Conservation (phyloP, 352 stramenopile species). For the Globisporangium uncinulatum region DNA sequence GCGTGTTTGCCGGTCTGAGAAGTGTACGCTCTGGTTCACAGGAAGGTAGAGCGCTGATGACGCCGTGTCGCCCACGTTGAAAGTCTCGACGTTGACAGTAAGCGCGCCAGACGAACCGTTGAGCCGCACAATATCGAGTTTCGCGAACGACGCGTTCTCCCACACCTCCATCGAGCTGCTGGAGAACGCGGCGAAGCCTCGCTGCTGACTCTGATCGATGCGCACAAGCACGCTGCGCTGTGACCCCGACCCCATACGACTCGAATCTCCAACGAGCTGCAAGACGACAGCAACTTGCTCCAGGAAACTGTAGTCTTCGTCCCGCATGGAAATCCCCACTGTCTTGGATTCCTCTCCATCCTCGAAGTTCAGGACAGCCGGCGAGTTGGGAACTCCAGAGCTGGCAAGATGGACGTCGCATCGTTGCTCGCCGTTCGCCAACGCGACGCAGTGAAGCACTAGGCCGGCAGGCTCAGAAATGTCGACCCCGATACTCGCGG, state of each 20-base stretch:
- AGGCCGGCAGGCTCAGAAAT: slow-evolving; percentile 26
- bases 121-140: slow-evolving; percentile 37
- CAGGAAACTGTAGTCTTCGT: slow-evolving; percentile 25
- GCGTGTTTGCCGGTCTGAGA: slow-evolving; percentile 31
- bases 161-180: slow-evolving; percentile 15
- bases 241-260: slow-evolving; percentile 7
- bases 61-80: slow-evolving; percentile 24
- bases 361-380: slow-evolving; percentile 26
- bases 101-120: slow-evolving; percentile 41
- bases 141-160: slow-evolving; percentile 31
- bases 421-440: slow-evolving; percentile 14
- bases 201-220: slow-evolving; percentile 18
- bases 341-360: slow-evolving; percentile 36
- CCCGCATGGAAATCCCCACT: slow-evolving; percentile 29
- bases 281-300: slow-evolving; percentile 17
- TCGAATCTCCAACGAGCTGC: slow-evolving; percentile 12
- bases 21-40: slow-evolving; percentile 15
- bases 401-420: slow-evolving; percentile 29
- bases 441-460: slow-evolving; percentile 19
- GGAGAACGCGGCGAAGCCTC: slow-evolving; percentile 33
- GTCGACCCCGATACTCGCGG: slow-evolving; percentile 21
- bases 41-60: slow-evolving; percentile 32
- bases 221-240: slow-evolving; percentile 25
- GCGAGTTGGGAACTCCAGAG: slow-evolving; percentile 8
- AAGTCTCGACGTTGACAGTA: slow-evolving; percentile 37